Percentiles rank a stretch among this genome's conserved stretches.
phyloP scores from a whole-genome alignment of 257 asterid genomes.

The Voacanga thouarsii region DNA sequence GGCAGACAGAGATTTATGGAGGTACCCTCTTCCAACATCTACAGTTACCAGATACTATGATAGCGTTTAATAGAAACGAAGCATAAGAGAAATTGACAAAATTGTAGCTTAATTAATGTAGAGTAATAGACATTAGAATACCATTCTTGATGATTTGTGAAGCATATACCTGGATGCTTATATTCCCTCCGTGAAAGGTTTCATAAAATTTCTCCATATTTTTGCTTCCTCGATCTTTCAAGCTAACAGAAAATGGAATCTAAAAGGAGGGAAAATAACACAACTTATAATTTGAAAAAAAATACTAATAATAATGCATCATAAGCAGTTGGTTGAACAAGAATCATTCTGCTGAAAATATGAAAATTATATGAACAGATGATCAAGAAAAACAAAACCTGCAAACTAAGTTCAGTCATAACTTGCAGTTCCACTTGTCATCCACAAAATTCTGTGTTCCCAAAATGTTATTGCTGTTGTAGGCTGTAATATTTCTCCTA shows the following conservation, averaged over 20 bases:
- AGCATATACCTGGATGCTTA: conserved; percentile 66
- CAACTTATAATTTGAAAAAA: conserved; percentile 9
- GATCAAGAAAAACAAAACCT: not conserved
- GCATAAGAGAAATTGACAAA: conserved; percentile 24
- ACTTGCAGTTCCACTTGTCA: not conserved
- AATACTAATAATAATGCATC: not conserved
- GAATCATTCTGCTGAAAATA: not conserved
- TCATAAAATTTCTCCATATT: conserved; percentile 58
- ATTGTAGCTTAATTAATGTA: not conserved
- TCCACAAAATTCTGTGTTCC: not conserved
- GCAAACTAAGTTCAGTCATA: not conserved
- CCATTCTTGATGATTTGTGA: not conserved
- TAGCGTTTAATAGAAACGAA: conserved; percentile 33
- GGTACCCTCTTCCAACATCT: conserved; percentile 73
- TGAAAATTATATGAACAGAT: not conserved
- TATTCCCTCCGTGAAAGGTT: conserved; percentile 80
- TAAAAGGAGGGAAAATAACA: conserved; percentile 16
- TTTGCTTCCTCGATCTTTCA: conserved; percentile 52
- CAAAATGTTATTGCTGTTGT: not conserved
- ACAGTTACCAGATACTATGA: conserved; percentile 68
- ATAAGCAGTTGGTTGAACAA: not conserved
- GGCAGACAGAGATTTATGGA: conserved; percentile 68
- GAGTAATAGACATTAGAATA: not conserved
- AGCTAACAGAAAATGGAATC: conserved; percentile 70
- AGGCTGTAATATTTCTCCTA: not conserved